Base-by-base conservation (phyloP, 176 grass and related monocot species). In the Paspalum vaginatum region DNA sequence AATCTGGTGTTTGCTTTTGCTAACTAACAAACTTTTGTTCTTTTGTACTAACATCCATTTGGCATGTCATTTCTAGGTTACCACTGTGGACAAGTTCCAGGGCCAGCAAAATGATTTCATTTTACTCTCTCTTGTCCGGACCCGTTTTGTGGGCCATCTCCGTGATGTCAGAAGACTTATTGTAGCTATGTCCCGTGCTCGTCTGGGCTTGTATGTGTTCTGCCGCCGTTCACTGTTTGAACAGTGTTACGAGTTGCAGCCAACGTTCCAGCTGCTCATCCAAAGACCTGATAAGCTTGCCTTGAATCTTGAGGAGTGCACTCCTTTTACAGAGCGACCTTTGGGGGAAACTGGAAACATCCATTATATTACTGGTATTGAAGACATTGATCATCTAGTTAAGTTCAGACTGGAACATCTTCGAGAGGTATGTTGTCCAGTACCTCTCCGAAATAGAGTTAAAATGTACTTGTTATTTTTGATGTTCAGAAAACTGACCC, bases 21-120 rank as follows among this genome's bases (percentile, higher is more conserved):
- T 78, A 51, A 50, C 42, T 69, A 11, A 65, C 65, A 5, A 38
- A 43, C 22, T 51, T 85, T 75, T 22, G 43, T 3, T 76, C 49
- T 67, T 26, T 56, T 49, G 26, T 80, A 44, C 51, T 88, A 70
- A 86, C 74, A 72, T 74, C 57, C 16, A 69, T 62, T 62, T 70
- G 13, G 12, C 24, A 61, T 93, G 17, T 48, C 11, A 45, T 63
- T 22, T 85, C 26, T 87, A 97, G 95, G 87, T 95, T 79, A 64
- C 88, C 2, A 99, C 96, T 27, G 96, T 99, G 63, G 96, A 99
- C 51, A 99, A 99, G 82, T 99, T 99, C 73, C 96, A 99, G 86
- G 96, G 96, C 26, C 96, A 99, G 68, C 96, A 99, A 73, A 99
- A 99, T 87, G 96, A 99, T 85, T 95, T 95, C 89, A 99, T 99